Evolutionary conservation across 768 basidiomycete species (phyloP).

Genomic region (Calocybe gangraenosa): DNA sequence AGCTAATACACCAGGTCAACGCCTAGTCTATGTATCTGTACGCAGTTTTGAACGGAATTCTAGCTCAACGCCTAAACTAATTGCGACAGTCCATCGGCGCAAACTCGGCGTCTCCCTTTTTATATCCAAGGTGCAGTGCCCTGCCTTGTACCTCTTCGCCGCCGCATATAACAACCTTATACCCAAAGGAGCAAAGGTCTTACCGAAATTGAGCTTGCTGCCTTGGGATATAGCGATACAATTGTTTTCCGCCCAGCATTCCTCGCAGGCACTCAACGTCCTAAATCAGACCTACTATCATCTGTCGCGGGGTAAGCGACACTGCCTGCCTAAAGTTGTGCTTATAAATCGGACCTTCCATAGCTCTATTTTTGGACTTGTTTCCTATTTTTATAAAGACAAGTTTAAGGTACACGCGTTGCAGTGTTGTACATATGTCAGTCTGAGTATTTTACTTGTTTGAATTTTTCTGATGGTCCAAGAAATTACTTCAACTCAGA

Average conservation of each 20-base stretch:
- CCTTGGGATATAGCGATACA: constrained; percentile 65
- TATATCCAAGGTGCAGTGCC: constrained; percentile 44
- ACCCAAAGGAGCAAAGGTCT: constrained; percentile 67
- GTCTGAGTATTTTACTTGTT: too few relatives aligned
- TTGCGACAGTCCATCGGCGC: constrained; percentile 41
- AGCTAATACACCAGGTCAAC: constrained; percentile 45
- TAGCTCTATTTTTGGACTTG: too few relatives aligned
- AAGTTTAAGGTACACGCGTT: too few relatives aligned
- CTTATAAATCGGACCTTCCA: too few relatives aligned
- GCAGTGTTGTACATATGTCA: too few relatives aligned
- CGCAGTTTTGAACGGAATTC: constrained; percentile 13
- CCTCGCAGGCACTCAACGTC: constrained; percentile 45
- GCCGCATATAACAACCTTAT: constrained; percentile 1
- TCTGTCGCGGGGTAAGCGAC: constrained; percentile 36
- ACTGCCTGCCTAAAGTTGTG: too few relatives aligned
- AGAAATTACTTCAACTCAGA: too few relatives aligned
- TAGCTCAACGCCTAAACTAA: neutral
- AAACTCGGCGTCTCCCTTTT: constrained; percentile 40
- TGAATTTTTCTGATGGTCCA: too few relatives aligned
- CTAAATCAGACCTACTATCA: constrained; percentile 37
- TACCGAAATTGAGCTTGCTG: constrained; percentile 66
- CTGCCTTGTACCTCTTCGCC: neutral
- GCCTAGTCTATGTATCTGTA: constrained; percentile 70
- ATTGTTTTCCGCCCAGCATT: constrained; percentile 64
- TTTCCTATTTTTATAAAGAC: too few relatives aligned